phyloP scores from a whole-genome alignment of 495 filamentous ascomycete species.

The Aspergillus ostianus region DNA sequence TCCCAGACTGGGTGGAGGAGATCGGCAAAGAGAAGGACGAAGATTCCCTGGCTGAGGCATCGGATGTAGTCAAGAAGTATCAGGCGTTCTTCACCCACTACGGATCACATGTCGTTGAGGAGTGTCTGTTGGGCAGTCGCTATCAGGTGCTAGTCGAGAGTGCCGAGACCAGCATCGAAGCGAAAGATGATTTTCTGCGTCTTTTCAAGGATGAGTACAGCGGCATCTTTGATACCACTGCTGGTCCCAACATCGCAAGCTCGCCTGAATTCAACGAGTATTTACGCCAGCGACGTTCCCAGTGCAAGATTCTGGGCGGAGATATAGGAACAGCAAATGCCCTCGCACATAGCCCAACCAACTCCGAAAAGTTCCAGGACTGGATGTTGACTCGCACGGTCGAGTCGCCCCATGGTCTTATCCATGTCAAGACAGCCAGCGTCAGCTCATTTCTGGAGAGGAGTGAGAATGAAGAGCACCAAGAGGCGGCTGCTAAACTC shows the following conservation, averaged over 20 bases:
- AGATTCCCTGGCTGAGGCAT: neutral
- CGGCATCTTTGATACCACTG: neutral
- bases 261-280: constrained; percentile 4
- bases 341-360: neutral
- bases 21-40: neutral
- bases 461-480: constrained; percentile 3
- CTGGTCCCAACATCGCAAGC: neutral
- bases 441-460: neutral
- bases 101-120: constrained; percentile 5
- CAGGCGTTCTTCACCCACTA: neutral
- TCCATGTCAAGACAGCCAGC: constrained; percentile 1
- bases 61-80: constrained; percentile 2
- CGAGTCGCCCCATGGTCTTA: neutral
- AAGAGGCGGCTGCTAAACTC: constrained; percentile 3
- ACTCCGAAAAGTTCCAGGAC: neutral
- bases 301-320: constrained; percentile 1
- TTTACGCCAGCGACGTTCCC: neutral
- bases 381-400: neutral
- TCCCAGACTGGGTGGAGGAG: neutral
- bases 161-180: neutral
- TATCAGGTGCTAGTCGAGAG: constrained; percentile 1
- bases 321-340: neutral
- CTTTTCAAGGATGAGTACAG: neutral
- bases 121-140: neutral
- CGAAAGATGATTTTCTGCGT: neutral